Percentiles rank a stretch among this genome's conserved stretches.
phyloP scores from a whole-genome alignment of 257 asterid genomes.

The Capsicum pubescens region DNA sequence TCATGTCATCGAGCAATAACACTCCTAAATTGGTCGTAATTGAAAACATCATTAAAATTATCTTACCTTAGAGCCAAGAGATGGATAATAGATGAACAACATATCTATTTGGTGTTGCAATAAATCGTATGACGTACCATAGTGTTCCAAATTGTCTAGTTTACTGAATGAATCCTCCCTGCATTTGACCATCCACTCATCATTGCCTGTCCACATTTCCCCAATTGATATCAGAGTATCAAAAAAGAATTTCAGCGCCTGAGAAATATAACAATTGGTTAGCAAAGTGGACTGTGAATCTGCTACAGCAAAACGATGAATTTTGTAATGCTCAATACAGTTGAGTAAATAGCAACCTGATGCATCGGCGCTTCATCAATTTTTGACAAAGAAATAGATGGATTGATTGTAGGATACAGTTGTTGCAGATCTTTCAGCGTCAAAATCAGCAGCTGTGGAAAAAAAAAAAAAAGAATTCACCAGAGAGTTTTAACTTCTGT shows the following conservation, averaged over 20 bases:
- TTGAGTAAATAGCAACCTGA: slow-evolving; percentile 51
- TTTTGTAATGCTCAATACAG: neutral
- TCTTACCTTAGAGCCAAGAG: neutral
- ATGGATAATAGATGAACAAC: slow-evolving; percentile 18
- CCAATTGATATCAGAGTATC: slow-evolving; percentile 70
- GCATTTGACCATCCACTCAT: slow-evolving; percentile 70
- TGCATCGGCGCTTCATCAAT: slow-evolving; percentile 53
- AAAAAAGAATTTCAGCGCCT: slow-evolving; percentile 70
- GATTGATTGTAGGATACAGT: slow-evolving; percentile 55
- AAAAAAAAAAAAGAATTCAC: neutral
- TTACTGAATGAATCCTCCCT: slow-evolving; percentile 49
- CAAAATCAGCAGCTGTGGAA: slow-evolving; percentile 63
- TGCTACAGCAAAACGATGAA: neutral
- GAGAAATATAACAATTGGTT: slow-evolving; percentile 29
- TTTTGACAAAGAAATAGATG: slow-evolving; percentile 43
- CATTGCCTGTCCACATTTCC: slow-evolving; percentile 70
- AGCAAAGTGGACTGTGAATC: neutral
- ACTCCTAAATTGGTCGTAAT: slow-evolving; percentile 47
- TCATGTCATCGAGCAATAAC: slow-evolving; percentile 69
- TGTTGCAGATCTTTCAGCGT: slow-evolving; percentile 68
- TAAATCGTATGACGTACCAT: slow-evolving; percentile 35
- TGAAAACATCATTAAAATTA: neutral
- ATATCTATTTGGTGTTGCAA: slow-evolving; percentile 38
- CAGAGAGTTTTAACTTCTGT: neutral
- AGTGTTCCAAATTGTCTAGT: slow-evolving; percentile 55